Conservation (phyloP, 495 filamentous ascomycete species). For the Xylaria intraflava region DNA sequence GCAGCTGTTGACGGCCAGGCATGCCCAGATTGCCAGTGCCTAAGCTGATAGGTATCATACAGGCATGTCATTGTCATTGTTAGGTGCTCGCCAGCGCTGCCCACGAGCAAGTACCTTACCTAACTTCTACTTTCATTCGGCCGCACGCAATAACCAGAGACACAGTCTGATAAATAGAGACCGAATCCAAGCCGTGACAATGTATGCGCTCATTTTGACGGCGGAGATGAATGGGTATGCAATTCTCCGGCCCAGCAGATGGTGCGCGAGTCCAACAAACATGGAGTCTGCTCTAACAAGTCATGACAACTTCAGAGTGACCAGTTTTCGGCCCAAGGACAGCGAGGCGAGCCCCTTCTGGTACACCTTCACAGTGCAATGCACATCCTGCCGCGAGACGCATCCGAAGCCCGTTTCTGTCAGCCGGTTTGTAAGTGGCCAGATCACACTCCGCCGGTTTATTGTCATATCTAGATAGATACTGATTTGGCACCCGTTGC, state of each 20-base stretch:
- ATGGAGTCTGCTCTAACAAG: conserved; percentile 15
- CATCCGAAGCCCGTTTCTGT: conserved; percentile 85
- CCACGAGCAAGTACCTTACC: background rate
- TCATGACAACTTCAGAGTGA: conserved; percentile 55
- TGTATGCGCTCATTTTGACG: conserved; percentile 72
- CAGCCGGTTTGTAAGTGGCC: conserved; percentile 70
- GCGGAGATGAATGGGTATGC: conserved; percentile 68
- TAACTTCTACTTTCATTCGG: background rate
- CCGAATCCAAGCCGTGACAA: conserved; percentile 30
- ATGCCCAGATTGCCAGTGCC: background rate
- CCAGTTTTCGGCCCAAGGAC: conserved; percentile 78
- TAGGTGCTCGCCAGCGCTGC: background rate
- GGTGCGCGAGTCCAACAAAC: conserved; percentile 7
- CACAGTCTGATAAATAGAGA: background rate
- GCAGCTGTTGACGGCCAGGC: background rate
- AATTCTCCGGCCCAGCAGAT: background rate
- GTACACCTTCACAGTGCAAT: conserved; percentile 96
- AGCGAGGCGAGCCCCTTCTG: conserved; percentile 73
- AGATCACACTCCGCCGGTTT: background rate
- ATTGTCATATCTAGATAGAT: background rate
- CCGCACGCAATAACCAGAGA: background rate
- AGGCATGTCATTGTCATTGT: too few species aligned
- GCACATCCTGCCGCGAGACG: conserved; percentile 84
- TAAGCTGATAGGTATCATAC: too few species aligned
- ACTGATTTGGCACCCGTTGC: background rate